Conservation (phyloP, 176 grass and related monocot species). For the Triticum timopheevii region DNA sequence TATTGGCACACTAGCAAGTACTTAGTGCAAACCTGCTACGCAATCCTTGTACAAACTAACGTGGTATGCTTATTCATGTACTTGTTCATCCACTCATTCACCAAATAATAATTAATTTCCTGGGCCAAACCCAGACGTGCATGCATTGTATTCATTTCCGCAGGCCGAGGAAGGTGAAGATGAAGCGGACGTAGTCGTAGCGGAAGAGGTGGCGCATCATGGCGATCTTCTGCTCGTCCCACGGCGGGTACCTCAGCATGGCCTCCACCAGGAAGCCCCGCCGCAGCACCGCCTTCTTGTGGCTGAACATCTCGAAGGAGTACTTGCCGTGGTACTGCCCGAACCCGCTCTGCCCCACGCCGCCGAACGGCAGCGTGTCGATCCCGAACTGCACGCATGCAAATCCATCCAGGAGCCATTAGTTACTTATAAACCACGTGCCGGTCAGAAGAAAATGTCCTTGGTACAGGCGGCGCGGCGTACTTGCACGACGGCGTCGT, state of each 20-base stretch:
- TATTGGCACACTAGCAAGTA: background rate
- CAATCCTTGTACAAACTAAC: background rate
- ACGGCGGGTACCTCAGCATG: conserved; percentile 75
- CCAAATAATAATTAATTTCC: background rate
- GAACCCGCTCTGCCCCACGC: conserved; percentile 80
- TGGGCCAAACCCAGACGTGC: background rate
- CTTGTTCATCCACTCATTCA: background rate
- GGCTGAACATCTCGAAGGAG: conserved; percentile 92
- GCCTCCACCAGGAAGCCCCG: conserved; percentile 67
- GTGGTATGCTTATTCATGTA: background rate
- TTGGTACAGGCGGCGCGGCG: too few relatives aligned
- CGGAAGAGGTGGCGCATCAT: conserved; percentile 60
- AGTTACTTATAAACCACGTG: too few relatives aligned
- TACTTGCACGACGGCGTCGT: conserved; percentile 83
- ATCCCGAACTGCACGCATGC: conserved; percentile 43
- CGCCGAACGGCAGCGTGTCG: conserved; percentile 80
- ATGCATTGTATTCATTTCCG: conserved; percentile 26
- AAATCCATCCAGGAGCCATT: too few relatives aligned
- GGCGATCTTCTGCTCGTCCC: conserved; percentile 66
- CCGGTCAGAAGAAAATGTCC: too few relatives aligned
- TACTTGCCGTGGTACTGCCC: conserved; percentile 93
- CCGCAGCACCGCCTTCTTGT: conserved; percentile 69
- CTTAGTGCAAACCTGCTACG: background rate
- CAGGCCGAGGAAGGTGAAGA: conserved; percentile 62
- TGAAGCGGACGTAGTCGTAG: conserved; percentile 57